A percentile compares a stretch with the other conserved stretches of the same genome.
These are phyloP conservation scores for Alternaria sp. DNA, from an alignment of 2,329 filamentous ascomycete species.

Conservation along the genomic window DNA sequence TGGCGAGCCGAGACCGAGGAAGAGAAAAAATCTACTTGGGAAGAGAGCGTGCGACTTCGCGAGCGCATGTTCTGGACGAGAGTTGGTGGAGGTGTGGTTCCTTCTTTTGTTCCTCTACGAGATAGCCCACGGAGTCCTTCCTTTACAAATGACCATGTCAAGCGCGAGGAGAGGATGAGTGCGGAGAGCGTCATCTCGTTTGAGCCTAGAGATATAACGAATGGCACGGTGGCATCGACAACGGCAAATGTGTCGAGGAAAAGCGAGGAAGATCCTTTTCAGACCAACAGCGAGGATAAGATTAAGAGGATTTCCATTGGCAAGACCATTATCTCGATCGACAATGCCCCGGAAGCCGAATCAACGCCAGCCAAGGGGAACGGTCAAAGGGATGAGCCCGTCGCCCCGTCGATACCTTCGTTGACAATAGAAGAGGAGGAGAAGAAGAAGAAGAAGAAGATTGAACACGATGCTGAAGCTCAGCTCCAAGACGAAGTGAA, in stretches of 20 bases:
- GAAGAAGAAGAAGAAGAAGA: conserved; percentile 49
- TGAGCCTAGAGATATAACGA: conserved; percentile 31
- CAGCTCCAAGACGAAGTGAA: conserved; percentile 47
- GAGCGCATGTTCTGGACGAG: conserved; percentile 98
- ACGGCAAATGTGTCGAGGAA: conserved; percentile 21
- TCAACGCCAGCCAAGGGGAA: neutral
- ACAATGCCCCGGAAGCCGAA: conserved; percentile 17
- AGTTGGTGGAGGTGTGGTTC: conserved; percentile 89
- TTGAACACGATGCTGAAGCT: conserved; percentile 47
- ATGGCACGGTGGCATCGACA: conserved; percentile 15
- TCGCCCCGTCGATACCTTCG: conserved; percentile 18
- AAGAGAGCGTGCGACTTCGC: conserved; percentile 86
- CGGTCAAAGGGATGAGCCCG: neutral
- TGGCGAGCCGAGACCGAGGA: conserved; percentile 85
- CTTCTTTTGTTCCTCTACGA: conserved; percentile 59
- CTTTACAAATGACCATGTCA: conserved; percentile 34
- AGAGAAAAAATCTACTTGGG: conserved; percentile 88
- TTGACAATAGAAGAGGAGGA: conserved; percentile 36
- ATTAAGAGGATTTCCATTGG: conserved; percentile 51
- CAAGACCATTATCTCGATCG: conserved; percentile 45
- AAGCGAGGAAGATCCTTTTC: conserved; percentile 49
- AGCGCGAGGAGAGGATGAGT: conserved; percentile 37
- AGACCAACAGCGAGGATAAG: conserved; percentile 32
- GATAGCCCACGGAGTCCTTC: conserved; percentile 46
- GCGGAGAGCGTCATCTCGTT: conserved; percentile 41